Evolutionary conservation across 768 basidiomycete species (phyloP).

Genomic region (Macrolepiota albuminosa): DNA sequence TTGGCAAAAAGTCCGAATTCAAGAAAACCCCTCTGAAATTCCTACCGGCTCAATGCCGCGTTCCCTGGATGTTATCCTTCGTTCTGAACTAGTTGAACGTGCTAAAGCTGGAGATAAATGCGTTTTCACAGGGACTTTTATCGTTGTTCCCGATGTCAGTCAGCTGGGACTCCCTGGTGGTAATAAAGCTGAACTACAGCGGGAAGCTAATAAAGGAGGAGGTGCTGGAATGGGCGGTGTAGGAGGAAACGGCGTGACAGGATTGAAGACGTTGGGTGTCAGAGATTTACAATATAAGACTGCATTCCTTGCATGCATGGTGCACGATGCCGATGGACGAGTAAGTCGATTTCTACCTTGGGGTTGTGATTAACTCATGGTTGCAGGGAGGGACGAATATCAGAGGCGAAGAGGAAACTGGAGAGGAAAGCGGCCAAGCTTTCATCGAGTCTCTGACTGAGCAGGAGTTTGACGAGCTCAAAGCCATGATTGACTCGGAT

Average conservation of each 20-base stretch:
- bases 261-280: constrained; percentile 91
- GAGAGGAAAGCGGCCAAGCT: constrained; percentile 72
- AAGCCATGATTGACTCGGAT: constrained; percentile 89
- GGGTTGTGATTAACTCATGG: constrained; percentile 6
- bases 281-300: constrained; percentile 97
- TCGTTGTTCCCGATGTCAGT: constrained; percentile 97
- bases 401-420: constrained; percentile 81
- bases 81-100: constrained; percentile 94
- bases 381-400: constrained; percentile 78
- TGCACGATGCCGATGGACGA: constrained; percentile 82
- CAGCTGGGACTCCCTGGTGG: constrained; percentile 95
- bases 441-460: constrained; percentile 89
- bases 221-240: constrained; percentile 58
- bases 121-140: constrained; percentile 96
- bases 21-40: constrained; percentile 98
- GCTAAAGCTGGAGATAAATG: constrained; percentile 99
- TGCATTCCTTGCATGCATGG: constrained; percentile 98
- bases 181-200: constrained; percentile 83
- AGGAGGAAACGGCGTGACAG: constrained; percentile 83
- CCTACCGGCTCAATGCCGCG: constrained; percentile 99
- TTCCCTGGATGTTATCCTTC: constrained; percentile 91
- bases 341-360: constrained; percentile 41
- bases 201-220: constrained; percentile 70
- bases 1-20: constrained; percentile 99
- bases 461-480: constrained; percentile 93